Evolutionary conservation across 331 rosid species (phyloP).

Genomic region (Pyrus hybrid): DNA sequence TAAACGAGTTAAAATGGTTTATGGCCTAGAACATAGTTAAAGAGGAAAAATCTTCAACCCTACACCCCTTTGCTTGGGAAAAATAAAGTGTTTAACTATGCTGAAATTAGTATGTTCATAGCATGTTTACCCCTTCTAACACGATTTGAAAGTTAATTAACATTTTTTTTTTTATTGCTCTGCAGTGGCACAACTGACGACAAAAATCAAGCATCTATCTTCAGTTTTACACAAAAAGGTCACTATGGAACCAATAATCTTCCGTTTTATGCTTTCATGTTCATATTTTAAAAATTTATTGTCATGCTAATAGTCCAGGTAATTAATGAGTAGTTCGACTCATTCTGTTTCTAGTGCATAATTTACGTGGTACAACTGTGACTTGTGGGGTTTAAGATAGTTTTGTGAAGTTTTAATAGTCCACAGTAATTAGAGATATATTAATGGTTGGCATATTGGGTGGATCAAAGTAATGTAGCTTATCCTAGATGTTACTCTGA

Average conservation of each 20-base stretch:
- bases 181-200: conserved; percentile 86
- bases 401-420: not conserved
- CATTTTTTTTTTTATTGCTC: conserved; percentile 1
- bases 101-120: not conserved
- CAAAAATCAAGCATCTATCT: conserved; percentile 82
- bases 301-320: not conserved
- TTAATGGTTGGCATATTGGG: not conserved
- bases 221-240: conserved; percentile 89
- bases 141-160: conserved; percentile 1
- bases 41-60: not conserved
- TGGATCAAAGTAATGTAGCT: not conserved
- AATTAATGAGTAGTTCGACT: not conserved
- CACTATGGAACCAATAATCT: conserved; percentile 4
- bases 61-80: not conserved
- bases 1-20: not conserved
- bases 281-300: not conserved
- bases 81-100: not conserved
- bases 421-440: not conserved
- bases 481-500: not conserved
- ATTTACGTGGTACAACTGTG: not conserved
- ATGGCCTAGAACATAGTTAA: not conserved
- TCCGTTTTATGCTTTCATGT: not conserved
- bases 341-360: not conserved
- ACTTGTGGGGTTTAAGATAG: not conserved
- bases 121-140: not conserved